Conservation (phyloP, 129 eudicot species). For the carrot (Daucus carota) region DH1_v3.0 NC_030381.2:33061001-33061500, state of each 20-base stretch:
- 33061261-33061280: conserved; percentile 60
- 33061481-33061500: neutral
- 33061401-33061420: neutral
- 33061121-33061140: conserved; percentile 56
- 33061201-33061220: conserved; percentile 61
- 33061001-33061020: conserved; percentile 66
- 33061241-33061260: conserved; percentile 36
- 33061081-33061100: conserved; percentile 75
- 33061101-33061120: conserved; percentile 75
- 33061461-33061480: neutral
- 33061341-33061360: conserved; percentile 34
- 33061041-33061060: conserved; percentile 64
- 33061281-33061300: conserved; percentile 66
- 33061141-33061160: conserved; percentile 45
- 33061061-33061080: conserved; percentile 58
- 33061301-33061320: conserved; percentile 56
- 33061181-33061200: conserved; percentile 66
- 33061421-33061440: neutral
- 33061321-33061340: conserved; percentile 33
- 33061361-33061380: conserved; percentile 28
- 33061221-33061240: conserved; percentile 39
- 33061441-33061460: neutral
- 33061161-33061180: conserved; percentile 64
- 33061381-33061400: neutral
- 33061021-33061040: conserved; percentile 43